Conservation (phyloP, 2,329 filamentous ascomycete genomes). For the Metarhizium anisopliae region DNA sequence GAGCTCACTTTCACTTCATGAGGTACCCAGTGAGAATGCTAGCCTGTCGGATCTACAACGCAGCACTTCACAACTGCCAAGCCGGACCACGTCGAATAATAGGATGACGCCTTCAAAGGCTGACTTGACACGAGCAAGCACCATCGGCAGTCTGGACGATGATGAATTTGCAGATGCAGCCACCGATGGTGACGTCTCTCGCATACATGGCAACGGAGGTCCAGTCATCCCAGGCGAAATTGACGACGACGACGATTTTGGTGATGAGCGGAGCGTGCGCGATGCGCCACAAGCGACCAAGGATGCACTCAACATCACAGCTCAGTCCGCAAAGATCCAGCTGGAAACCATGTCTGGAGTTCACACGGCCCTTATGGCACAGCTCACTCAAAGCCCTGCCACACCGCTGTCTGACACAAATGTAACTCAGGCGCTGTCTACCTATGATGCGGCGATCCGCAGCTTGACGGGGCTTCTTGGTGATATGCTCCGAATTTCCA, state of each 20-base stretch:
- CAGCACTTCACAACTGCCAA: constrained; percentile 35
- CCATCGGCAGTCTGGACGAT: constrained; percentile 40
- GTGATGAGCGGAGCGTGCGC: constrained; percentile 64
- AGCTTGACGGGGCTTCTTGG: constrained; percentile 79
- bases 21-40: constrained; percentile 41
- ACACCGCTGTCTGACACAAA: constrained; percentile 68
- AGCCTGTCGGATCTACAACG: constrained; percentile 37
- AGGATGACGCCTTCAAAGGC: constrained; percentile 24
- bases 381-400: constrained; percentile 56
- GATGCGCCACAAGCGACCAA: constrained; percentile 69
- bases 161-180: constrained; percentile 41
- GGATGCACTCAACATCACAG: constrained; percentile 94
- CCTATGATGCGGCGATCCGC: constrained; percentile 83
- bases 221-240: constrained; percentile 31
- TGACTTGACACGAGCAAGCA: constrained; percentile 32
- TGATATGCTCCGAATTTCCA: constrained; percentile 83
- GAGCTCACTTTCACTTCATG: constrained; percentile 36
- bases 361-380: constrained; percentile 67
- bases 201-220: constrained; percentile 24
- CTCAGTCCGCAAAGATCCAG: constrained; percentile 87
- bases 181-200: constrained; percentile 33
- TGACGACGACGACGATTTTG: constrained; percentile 64
- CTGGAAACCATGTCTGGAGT: constrained; percentile 84
- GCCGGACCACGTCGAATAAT: constrained; percentile 17
- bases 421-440: constrained; percentile 66